Base-by-base conservation (phyloP, 108 stramenopile species). In the Discostella pseudostelligera region DNA sequence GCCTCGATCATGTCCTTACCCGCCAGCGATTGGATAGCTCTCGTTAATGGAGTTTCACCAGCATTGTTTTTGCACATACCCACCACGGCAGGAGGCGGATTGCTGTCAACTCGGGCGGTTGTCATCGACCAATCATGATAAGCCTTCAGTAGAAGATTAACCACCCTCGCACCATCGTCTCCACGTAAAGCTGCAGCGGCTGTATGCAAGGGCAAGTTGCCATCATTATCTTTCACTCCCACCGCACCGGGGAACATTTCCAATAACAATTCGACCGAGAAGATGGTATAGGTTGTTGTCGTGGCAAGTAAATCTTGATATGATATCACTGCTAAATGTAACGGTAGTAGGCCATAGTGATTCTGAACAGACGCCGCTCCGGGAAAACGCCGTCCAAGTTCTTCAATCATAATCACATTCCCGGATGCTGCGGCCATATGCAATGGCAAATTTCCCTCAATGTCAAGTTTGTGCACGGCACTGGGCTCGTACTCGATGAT, bases 301-400 rank as follows among this genome's bases (percentile, higher is more conserved):
- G 72, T 62, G 39, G 55, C 42, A 22, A 68, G 64, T 21, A 78
- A 62, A 17, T 79, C 79, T 3, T 32, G 3, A 62, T 79, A 77
- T 45, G 85, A 75, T 57, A 71, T 76, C 62, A 90, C 76, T 14
- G 87, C 81, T 47, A 89, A 77, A 57, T 93, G 89, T 48, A 90
- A 56, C 8, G 93, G 89, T 14, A 94, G 78, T 70, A 89, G 77
- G 13, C 93, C 93, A 37, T 94, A 86, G 56, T 94, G 84, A 50
- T 94, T 94, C 63, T 88, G 79, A 47, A 94, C 89, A 29, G 89
- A 89, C 19, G 93, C 93, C 35, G 89, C 93, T 44, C 84, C 78
- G 24, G 84, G 62, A 44, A 94, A 94, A 40, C 68, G 62, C 46
- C 83, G 75, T 36, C 85, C 87, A 37, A 94, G 86, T 59, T 87